Percentiles rank a stretch among this genome's conserved stretches.
phyloP scores from a whole-genome alignment of 139 green algal species.

The Chlamydomonas eustigma region DNA sequence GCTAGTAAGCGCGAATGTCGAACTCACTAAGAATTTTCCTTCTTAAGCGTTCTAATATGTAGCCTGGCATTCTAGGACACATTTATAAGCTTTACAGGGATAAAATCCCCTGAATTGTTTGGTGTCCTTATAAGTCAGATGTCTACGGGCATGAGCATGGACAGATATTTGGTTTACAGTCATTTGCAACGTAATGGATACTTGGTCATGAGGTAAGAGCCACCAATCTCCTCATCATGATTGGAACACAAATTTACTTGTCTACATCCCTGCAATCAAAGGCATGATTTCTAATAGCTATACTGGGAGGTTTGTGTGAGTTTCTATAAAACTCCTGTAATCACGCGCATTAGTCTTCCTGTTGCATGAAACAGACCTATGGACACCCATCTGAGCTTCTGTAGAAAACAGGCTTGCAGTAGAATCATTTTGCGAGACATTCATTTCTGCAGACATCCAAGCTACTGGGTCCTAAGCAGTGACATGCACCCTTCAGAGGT shows the following conservation, averaged over 20 bases:
- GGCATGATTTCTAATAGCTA: not conserved
- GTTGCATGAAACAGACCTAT: not conserved
- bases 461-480: slow-evolving; percentile 28
- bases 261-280: not conserved
- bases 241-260: no score
- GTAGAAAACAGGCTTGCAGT: not conserved
- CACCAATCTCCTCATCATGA: not conserved
- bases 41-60: not conserved
- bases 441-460: slow-evolving; percentile 25
- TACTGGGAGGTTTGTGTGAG: not conserved
- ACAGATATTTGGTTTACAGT: slow-evolving; percentile 35
- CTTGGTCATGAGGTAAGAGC: slow-evolving; percentile 28
- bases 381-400: not conserved
- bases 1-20: slow-evolving; percentile 18
- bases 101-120: not conserved
- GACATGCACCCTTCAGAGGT: not conserved
- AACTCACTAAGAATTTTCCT: not conserved
- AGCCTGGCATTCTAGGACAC: not conserved
- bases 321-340: not conserved
- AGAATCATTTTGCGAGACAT: no score
- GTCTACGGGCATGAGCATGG: slow-evolving; percentile 27
- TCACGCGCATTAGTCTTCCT: not conserved
- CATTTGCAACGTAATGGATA: slow-evolving; percentile 32
- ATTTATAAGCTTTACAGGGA: not conserved
- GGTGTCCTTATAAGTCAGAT: slow-evolving; percentile 11